Conservation (phyloP, 2,329 filamentous ascomycete species). For the Botryosphaeria dothidea region DNA sequence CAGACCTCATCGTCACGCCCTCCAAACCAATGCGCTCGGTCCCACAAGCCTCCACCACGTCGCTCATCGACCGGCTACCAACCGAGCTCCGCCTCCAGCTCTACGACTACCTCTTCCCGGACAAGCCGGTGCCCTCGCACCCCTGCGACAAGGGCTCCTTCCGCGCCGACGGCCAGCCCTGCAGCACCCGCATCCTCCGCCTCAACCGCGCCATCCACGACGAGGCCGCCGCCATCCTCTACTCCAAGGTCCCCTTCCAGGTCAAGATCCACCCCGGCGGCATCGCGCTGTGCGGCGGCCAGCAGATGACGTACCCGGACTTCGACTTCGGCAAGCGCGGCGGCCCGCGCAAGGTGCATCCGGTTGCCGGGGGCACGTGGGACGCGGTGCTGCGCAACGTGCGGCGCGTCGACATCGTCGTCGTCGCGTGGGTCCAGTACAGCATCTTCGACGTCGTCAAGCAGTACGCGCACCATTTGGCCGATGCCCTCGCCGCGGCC, state of each 20-base stretch:
- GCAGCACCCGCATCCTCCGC: background rate
- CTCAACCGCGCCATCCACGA: conserved; percentile 11
- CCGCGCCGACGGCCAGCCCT: background rate
- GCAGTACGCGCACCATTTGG: background rate
- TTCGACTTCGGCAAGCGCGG: conserved; percentile 18
- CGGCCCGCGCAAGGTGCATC: background rate
- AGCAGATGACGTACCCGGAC: background rate
- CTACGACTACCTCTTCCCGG: conserved; percentile 18
- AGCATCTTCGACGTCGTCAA: background rate
- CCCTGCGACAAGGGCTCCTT: background rate
- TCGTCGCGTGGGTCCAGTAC: conserved; percentile 10
- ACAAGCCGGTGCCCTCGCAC: conserved; percentile 4
- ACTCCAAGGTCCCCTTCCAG: background rate
- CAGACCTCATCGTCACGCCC: background rate
- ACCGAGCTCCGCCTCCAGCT: conserved; percentile 18
- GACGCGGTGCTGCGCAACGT: background rate
- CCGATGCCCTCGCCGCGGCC: background rate
- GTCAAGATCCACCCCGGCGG: conserved; percentile 1
- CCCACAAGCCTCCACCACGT: background rate
- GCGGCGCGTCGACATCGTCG: background rate
- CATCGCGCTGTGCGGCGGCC: conserved; percentile 4
- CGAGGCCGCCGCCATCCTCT: conserved; percentile 4
- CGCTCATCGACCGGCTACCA: conserved; percentile 10
- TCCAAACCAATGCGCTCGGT: background rate
- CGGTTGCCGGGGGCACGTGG: background rate